Base-by-base conservation (phyloP, 1,284 basidiomycete genomes). In the Microbotryum lychnidis-dioicae region DNA sequence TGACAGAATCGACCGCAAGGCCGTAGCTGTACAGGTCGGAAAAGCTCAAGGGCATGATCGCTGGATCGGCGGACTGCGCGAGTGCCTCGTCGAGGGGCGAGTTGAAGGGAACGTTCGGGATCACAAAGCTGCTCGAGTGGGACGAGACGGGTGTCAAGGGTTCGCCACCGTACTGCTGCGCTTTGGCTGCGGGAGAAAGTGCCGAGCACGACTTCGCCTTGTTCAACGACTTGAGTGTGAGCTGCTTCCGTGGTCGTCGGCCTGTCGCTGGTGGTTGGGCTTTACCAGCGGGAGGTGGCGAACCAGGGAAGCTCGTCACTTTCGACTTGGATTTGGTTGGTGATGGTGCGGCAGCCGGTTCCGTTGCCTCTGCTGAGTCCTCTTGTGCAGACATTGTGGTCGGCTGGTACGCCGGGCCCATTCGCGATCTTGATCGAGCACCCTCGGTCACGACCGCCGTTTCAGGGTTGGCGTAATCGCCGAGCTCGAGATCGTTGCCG, bases 21-120 rank as follows among this genome's bases (percentile, higher is more conserved):
- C 64, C 69, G 44, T 65, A 51, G 60, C 65, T 65, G 64, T 70
- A 66, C 44, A 70, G 66, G 46, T 68, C 69, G 33, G 63, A 55
- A 33, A 69, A 70, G 57, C 63, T 67, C 56, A 71, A 68, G 14
- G 66, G 69, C 59, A 67, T 59, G 29, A 57, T 49, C 52, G 37
- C 20, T n/a, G 46, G 50, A 4, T 54, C 52, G 44, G 29, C 50
- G 10, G 46, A 20, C 44, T 48, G 27, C 18, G 49, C 37, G 10
- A 55, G 25, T n/a, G 37, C 37, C 16, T 50, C 56, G 52, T 62
- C 58, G n/a, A 58, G 52, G 16, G 65, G 65, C 29, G 65, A 62
- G 58, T 64, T 67, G 64, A 59, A 60, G 4, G 62, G 64, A 6
- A 63, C 52, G 29, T 51, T 31, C 21, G 59, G 56, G 48, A 57